Percentiles rank a stretch among this genome's conserved stretches.
These are phyloP conservation scores for Geotrichum histeridarum DNA, from an alignment of 1,139 yeast genomes.

Conservation along the genomic window DNA sequence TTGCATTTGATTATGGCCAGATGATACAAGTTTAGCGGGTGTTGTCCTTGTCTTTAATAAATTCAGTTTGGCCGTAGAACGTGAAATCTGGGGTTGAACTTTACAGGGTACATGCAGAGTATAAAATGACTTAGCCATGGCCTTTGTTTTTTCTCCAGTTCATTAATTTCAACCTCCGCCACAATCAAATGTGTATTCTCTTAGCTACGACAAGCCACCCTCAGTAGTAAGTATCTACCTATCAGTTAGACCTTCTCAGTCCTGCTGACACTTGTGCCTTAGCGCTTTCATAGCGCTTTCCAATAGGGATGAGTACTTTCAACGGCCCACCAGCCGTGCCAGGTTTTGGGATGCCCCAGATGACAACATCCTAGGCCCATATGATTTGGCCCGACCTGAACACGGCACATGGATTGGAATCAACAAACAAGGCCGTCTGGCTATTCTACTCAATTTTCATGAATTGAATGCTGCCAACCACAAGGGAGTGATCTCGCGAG, in stretches of 20 bases:
- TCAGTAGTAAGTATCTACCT: conserved; percentile 39
- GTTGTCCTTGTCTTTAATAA: too few relatives aligned
- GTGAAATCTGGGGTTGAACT: too few relatives aligned
- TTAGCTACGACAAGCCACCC: conserved; percentile 58
- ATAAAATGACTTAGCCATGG: too few relatives aligned
- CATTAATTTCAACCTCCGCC: not conserved
- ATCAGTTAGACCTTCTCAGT: not conserved
- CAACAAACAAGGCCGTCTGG: conserved; percentile 55
- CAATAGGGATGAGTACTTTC: conserved; percentile 80
- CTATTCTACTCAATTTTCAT: conserved; percentile 67
- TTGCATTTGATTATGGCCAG: too few relatives aligned
- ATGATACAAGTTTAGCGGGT: too few relatives aligned
- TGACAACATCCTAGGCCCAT: conserved; percentile 55
- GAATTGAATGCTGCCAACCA: conserved; percentile 39
- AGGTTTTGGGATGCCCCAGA: conserved; percentile 45
- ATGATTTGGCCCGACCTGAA: conserved; percentile 65
- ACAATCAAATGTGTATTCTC: conserved; percentile 54
- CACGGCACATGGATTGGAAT: conserved; percentile 94
- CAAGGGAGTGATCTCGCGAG: conserved; percentile 57
- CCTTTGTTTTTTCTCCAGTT: too few relatives aligned
- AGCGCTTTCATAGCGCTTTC: conserved; percentile 42
- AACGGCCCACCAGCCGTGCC: conserved; percentile 66
- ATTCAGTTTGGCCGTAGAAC: too few relatives aligned
- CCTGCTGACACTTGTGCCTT: not conserved
- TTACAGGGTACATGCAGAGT: too few relatives aligned